Base-by-base conservation (phyloP, 2,329 filamentous ascomycete species). In the Cadophora sp. region DNA sequence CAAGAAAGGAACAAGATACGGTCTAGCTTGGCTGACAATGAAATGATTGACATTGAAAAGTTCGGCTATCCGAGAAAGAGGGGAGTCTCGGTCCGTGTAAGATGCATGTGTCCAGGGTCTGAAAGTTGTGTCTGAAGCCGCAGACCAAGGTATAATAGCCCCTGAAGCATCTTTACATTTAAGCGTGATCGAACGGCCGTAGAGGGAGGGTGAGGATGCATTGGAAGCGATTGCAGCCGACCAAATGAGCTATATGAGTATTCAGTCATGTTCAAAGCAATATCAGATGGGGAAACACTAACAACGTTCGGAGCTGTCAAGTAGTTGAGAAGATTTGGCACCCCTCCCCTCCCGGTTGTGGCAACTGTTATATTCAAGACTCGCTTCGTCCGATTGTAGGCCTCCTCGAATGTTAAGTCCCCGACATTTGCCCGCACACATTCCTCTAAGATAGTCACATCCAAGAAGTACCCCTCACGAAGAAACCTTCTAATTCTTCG, bases 301-400 rank as follows among this genome's bases (percentile, higher is more conserved):
- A 94, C 91, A 74, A 97, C 94, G 76, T 97, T 95, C 3, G 95
- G 95, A 2, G 95, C 92, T 1, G 94, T 97, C 60, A 97, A 84
- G 76, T 97, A 96, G 78, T 97, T 98, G 41, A 98, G 85, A 39
- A 97, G 81, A 56, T 91, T 94, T 1, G 94, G 94, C 1, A 95
- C 88, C 41, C 92, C 93, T 16, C 88, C 89, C 68, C 89, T 87
- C 6, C 87, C 88, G 24, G 88, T 89, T 1, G 91, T 92, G 0
- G 92, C 91, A 24, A 97, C 90, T 0, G 94, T 97, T 71, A 98
- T 97, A 77, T 97, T 97, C 72, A 98, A 82, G 3, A 97, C 89
- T 60, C 93, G 85, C 76, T 96, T 96, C 47, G 93, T 97, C 68
- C 89, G 88, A 61, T 89, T 87, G 75, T 94, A 97, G 0, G 95